phyloP scores from a whole-genome alignment of 2,329 filamentous ascomycete species.

The Verticillium dahliae region DNA sequence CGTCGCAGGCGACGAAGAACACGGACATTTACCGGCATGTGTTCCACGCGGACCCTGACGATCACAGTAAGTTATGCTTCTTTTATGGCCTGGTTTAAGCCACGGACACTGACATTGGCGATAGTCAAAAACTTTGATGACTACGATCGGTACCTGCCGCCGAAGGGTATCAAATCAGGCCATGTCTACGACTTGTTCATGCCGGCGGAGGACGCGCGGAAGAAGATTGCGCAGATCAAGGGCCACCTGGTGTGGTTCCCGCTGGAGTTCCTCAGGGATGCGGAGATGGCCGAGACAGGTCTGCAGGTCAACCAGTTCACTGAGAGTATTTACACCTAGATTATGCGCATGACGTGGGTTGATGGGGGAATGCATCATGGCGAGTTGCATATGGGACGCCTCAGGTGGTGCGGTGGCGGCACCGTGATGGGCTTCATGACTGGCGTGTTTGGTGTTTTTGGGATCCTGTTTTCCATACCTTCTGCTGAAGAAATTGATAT shows the following conservation, averaged over 20 bases:
- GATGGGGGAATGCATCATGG: background rate
- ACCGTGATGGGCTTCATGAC: too few species aligned
- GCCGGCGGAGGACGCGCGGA: conserved; percentile 63
- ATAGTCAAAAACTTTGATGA: conserved; percentile 81
- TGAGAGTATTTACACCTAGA: conserved; percentile 75
- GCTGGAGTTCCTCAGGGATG: conserved; percentile 77
- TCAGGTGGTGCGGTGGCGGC: too few species aligned
- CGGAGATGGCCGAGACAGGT: conserved; percentile 83
- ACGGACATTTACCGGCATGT: conserved; percentile 71
- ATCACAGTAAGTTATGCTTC: conserved; percentile 52
- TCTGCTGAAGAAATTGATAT: too few species aligned
- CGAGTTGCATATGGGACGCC: too few species aligned
- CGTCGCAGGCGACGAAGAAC: conserved; percentile 59
- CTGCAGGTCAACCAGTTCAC: conserved; percentile 81
- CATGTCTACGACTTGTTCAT: conserved; percentile 81
- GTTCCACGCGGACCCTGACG: conserved; percentile 85
- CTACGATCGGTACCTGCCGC: conserved; percentile 72
- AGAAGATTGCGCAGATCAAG: conserved; percentile 71
- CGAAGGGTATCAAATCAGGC: conserved; percentile 67
- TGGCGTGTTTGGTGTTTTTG: too few species aligned
- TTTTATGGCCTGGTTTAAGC: background rate
- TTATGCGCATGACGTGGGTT: background rate
- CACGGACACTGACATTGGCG: conserved; percentile 6
- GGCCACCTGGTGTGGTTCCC: conserved; percentile 92
- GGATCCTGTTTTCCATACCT: too few species aligned